phyloP scores from a whole-genome alignment of 176 grass and related monocot species.

The Phoenix roebelenii region DNA sequence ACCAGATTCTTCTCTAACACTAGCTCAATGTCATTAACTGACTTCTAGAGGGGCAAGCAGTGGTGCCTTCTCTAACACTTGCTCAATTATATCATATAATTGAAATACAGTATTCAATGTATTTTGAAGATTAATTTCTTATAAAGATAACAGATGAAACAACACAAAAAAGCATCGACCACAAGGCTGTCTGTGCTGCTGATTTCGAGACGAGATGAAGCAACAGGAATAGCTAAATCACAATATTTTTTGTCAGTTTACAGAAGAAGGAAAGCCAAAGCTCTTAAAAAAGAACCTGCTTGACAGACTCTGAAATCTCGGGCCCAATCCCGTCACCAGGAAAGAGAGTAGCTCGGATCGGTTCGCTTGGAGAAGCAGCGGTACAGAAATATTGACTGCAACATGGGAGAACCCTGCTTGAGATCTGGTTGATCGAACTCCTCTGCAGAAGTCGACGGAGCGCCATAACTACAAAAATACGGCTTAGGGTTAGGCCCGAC shows the following conservation, averaged over 20 bases:
- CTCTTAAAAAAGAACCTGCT: constrained; percentile 38
- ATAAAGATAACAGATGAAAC: too few relatives aligned
- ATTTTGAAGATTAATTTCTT: too few relatives aligned
- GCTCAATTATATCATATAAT: too few relatives aligned
- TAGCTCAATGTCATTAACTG: too few relatives aligned
- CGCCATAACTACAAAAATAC: constrained; percentile 12
- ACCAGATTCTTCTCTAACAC: too few relatives aligned
- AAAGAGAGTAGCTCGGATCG: constrained; percentile 64
- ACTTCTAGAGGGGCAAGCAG: too few relatives aligned
- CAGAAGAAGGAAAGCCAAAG: too few relatives aligned
- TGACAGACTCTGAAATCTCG: constrained; percentile 81
- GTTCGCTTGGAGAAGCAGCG: constrained; percentile 10
- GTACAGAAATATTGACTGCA: constrained; percentile 13
- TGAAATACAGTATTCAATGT: too few relatives aligned
- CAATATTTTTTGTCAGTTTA: constrained; percentile 1
- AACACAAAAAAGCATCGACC: too few relatives aligned
- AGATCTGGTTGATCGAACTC: constrained; percentile 12
- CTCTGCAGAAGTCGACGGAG: constrained; percentile 16
- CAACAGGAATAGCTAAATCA: neutral
- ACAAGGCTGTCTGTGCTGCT: too few relatives aligned
- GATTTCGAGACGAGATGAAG: neutral
- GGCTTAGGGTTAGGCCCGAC: too few relatives aligned
- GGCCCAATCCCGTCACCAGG: constrained; percentile 93
- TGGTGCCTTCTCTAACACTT: too few relatives aligned
- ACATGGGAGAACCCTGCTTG: constrained; percentile 14